Evolutionary conservation across 1,284 basidiomycete species (phyloP), one percentile per base, ranked within the genome.

Genomic region (Caloboletus inedulis): DNA sequence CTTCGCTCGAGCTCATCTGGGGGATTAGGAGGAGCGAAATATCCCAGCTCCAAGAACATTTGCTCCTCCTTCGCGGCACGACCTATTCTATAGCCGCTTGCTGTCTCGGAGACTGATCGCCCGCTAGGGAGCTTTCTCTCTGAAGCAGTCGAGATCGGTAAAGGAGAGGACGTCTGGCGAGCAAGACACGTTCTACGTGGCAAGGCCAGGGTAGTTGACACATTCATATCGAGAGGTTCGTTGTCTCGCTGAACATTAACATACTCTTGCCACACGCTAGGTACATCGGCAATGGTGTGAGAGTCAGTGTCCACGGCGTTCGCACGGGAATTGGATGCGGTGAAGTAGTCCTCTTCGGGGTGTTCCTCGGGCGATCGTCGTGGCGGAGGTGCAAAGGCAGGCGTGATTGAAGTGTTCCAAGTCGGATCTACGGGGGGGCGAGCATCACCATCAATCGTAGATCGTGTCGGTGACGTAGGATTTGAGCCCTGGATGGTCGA

Each of bases 1-100:
- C 89, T 73, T 19, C 93, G 78, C 51, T 91, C 89, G 19, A 82
- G 69, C 68, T 96, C 93, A 58, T 92, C 81, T 1, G 87, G 85
- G 4, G 93, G 90, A 57, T 85, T 77, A 3, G 93, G 92, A 19
- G 93, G 86, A 7, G 81, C 77, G 14, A 95, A 77, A 69, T 89
- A 94, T 4, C 86, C 88, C 40, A 84, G 68, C 42, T 84, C 80
- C 29, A 62, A 58, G 58, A 75, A 81, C 69, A 78, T 76, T 47
- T 84, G 80, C 49, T 87, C 82, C 59, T 88, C 87, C 58, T 82
- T 84, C 25, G 76, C 75, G 2, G 79, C 75, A 19, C 81, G 76
- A 7, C 74, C 72, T 12, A 70, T 63, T 54, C 75, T 72, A 21
- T 70, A 64, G 36, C 64, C 61, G 14, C 64, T 65, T 19, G 48